phyloP scores from a whole-genome alignment of 345 rosid species.

The Brassica rapa region DNA sequence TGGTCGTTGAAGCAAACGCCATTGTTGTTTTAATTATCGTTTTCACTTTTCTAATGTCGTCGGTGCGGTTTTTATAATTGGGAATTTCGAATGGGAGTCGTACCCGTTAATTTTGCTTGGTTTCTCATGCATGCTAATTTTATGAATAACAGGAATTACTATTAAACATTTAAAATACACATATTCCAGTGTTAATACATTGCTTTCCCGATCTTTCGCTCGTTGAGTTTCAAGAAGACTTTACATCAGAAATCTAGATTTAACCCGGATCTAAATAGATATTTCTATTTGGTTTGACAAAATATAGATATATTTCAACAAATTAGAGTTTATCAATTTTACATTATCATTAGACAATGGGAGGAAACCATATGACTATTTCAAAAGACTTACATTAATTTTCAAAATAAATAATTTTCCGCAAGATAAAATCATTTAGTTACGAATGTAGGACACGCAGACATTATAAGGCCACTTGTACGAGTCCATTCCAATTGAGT shows the following conservation, averaged over 20 bases:
- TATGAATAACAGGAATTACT: neutral
- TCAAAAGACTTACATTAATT: neutral
- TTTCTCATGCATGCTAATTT: constrained; percentile 33
- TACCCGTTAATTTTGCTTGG: constrained; percentile 33
- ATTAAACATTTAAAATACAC: constrained; percentile 6
- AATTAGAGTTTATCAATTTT: neutral
- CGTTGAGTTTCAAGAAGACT: constrained; percentile 18
- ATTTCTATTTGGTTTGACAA: neutral
- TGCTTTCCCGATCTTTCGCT: constrained; percentile 22
- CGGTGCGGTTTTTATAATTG: constrained; percentile 34
- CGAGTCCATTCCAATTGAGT: constrained; percentile 11
- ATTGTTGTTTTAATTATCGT: constrained; percentile 22
- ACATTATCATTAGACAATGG: neutral
- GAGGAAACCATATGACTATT: neutral
- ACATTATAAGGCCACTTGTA: constrained; percentile 18
- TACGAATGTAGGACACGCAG: neutral
- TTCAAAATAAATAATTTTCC: too few species aligned
- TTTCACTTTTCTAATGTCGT: neutral
- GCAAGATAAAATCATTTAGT: neutral
- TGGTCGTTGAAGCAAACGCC: constrained; percentile 31
- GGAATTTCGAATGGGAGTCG: constrained; percentile 30
- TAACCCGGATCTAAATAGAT: neutral
- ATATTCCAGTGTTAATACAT: constrained; percentile 4
- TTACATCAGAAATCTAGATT: neutral
- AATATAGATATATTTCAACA: neutral